These are phyloP conservation scores for Eragrostis curvula DNA, from an alignment of 176 grass and related monocot genomes.

Conservation along the genomic window DNA sequence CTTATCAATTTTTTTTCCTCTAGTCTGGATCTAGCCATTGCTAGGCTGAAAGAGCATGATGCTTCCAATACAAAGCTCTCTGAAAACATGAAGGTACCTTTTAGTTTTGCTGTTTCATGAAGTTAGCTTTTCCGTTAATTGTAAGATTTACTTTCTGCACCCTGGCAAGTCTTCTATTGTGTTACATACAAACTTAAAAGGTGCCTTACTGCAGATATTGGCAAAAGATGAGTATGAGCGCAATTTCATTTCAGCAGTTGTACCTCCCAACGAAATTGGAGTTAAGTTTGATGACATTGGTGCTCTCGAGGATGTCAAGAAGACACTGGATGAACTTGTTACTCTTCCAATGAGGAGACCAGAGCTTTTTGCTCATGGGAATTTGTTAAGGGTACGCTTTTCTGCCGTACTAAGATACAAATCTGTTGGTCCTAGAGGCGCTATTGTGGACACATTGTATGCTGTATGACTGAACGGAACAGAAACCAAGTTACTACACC, in stretches of 20 bases:
- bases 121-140: constrained; percentile 24
- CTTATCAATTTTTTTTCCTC: constrained; percentile 9
- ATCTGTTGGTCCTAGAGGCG: background rate
- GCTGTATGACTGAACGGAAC: background rate
- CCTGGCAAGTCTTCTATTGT: background rate
- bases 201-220: constrained; percentile 63
- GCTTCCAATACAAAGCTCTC: constrained; percentile 54
- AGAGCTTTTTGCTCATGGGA: constrained; percentile 89
- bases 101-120: constrained; percentile 10
- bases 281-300: constrained; percentile 97
- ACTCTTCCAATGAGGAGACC: constrained; percentile 96
- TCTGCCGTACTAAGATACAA: background rate
- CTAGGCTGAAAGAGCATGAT: constrained; percentile 71
- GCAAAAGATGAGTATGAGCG: constrained; percentile 94
- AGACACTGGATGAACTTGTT: constrained; percentile 91
- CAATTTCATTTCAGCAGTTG: constrained; percentile 91
- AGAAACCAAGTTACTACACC: constrained; percentile 11
- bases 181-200: constrained; percentile 26
- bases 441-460: background rate
- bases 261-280: constrained; percentile 88
- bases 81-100: constrained; percentile 72
- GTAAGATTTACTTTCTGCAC: background rate
- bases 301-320: constrained; percentile 94
- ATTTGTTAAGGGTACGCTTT: constrained; percentile 85
- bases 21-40: constrained; percentile 87